Evolutionary conservation across 306 rosid genomes (phyloP).

Genomic region (Acmispon strigosus): DNA sequence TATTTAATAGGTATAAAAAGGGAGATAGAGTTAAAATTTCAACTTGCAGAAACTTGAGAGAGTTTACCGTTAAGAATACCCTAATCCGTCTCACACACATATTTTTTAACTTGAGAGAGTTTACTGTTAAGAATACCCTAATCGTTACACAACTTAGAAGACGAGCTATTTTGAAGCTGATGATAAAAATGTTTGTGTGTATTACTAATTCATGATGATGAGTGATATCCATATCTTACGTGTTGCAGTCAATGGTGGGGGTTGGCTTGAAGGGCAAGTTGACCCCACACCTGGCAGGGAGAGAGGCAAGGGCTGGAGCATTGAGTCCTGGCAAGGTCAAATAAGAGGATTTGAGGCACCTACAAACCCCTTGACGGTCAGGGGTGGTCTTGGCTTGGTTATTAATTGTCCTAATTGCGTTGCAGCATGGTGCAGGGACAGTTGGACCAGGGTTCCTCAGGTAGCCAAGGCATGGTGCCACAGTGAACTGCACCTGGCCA

Average conservation of each 20-base stretch:
- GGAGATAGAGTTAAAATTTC: too few species aligned
- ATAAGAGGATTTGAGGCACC: neutral
- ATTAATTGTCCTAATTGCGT: neutral
- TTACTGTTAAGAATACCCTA: too few species aligned
- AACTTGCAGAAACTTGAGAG: too few species aligned
- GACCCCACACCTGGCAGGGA: conserved; percentile 20
- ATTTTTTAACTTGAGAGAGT: too few species aligned
- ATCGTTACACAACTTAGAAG: too few species aligned
- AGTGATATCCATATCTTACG: neutral
- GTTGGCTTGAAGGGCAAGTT: conserved; percentile 37
- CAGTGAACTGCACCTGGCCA: neutral
- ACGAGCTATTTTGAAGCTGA: too few species aligned
- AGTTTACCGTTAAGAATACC: too few species aligned
- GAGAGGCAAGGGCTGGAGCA: neutral
- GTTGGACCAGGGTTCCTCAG: neutral
- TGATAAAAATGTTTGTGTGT: too few species aligned
- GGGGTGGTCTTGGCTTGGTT: neutral
- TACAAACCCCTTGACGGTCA: conserved; percentile 14
- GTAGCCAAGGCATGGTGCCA: conserved; percentile 18
- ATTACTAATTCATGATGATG: too few species aligned
- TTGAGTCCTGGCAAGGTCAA: neutral
- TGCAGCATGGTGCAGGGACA: conserved; percentile 16
- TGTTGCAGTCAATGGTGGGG: conserved; percentile 36
- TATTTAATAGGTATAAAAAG: too few species aligned
- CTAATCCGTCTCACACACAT: too few species aligned